Conservation (phyloP, 768 basidiomycete species). For the Boletellus sp. region DNA sequence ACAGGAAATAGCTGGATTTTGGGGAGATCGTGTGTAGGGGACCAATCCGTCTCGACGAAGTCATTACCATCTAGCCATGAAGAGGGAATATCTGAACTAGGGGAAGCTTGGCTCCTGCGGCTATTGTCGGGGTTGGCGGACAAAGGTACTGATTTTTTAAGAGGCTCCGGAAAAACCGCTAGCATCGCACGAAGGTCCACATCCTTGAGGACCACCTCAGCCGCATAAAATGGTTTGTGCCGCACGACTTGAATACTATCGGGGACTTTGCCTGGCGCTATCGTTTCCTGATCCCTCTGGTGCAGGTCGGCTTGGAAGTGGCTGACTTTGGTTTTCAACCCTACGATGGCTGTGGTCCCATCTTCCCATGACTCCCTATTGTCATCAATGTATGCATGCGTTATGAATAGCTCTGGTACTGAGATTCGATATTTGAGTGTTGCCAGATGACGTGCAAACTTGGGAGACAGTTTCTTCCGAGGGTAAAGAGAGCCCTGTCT, state of each 20-base stretch:
- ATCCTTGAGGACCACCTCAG: slow-evolving; percentile 76
- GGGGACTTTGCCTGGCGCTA: slow-evolving; percentile 52
- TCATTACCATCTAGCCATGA: slow-evolving; percentile 79
- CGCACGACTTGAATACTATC: slow-evolving; percentile 56
- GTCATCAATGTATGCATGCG: slow-evolving; percentile 85
- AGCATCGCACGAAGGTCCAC: slow-evolving; percentile 74
- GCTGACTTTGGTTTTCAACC: slow-evolving; percentile 79
- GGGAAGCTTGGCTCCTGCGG: slow-evolving; percentile 33
- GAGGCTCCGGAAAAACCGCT: slow-evolving; percentile 72
- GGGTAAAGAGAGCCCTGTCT: slow-evolving; percentile 85
- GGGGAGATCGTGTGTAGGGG: slow-evolving; percentile 46
- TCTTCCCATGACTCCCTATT: slow-evolving; percentile 74
- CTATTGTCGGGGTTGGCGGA: slow-evolving; percentile 43
- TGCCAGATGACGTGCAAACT: slow-evolving; percentile 83
- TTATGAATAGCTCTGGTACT: slow-evolving; percentile 74
- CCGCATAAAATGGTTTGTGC: slow-evolving; percentile 85
- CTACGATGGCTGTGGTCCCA: slow-evolving; percentile 76
- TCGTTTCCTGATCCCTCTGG: slow-evolving; percentile 81
- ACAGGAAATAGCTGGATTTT: slow-evolving; percentile 66
- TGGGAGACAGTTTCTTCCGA: slow-evolving; percentile 67
- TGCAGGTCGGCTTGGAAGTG: slow-evolving; percentile 88
- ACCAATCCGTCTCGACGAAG: slow-evolving; percentile 76
- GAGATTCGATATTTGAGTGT: slow-evolving; percentile 88
- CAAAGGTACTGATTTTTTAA: slow-evolving; percentile 57
- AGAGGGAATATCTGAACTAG: slow-evolving; percentile 37